phyloP scores from a whole-genome alignment of 495 filamentous ascomycete genomes.

The Neurospora sp. region DNA sequence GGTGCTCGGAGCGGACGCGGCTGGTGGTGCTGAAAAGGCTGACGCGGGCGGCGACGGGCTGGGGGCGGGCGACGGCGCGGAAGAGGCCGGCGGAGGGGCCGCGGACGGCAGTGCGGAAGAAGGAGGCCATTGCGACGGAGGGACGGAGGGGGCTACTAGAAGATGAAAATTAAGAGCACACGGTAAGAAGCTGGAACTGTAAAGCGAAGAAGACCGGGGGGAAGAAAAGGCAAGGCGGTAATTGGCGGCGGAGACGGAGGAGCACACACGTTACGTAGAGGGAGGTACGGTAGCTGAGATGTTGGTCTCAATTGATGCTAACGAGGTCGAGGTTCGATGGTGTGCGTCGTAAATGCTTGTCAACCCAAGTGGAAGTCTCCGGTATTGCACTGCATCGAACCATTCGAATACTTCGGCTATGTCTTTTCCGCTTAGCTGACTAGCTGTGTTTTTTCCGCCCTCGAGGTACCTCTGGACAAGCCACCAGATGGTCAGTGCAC shows the following conservation, averaged over 20 bases:
- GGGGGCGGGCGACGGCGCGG: conserved; percentile 43
- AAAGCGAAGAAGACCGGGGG: neutral
- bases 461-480: neutral
- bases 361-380: conserved; percentile 5
- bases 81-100: conserved; percentile 55
- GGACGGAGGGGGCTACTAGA: conserved; percentile 1
- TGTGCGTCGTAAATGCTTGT: conserved; percentile 3
- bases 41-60: conserved; percentile 31
- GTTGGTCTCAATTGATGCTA: conserved; percentile 16
- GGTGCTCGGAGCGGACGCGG: conserved; percentile 45
- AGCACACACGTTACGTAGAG: conserved; percentile 11
- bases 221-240: conserved; percentile 11
- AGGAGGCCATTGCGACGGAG: conserved; percentile 43
- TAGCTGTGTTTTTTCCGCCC: conserved; percentile 5
- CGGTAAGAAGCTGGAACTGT: conserved; percentile 2
- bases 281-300: conserved; percentile 10
- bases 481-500: neutral
- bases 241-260: conserved; percentile 9
- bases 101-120: conserved; percentile 62
- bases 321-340: conserved; percentile 8
- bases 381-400: conserved; percentile 22
- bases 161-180: conserved; percentile 5
- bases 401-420: conserved; percentile 12
- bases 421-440: conserved; percentile 16
- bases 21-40: conserved; percentile 61